Base-by-base conservation (phyloP, 1,284 basidiomycete species). In the Athelia psychrophila region DNA sequence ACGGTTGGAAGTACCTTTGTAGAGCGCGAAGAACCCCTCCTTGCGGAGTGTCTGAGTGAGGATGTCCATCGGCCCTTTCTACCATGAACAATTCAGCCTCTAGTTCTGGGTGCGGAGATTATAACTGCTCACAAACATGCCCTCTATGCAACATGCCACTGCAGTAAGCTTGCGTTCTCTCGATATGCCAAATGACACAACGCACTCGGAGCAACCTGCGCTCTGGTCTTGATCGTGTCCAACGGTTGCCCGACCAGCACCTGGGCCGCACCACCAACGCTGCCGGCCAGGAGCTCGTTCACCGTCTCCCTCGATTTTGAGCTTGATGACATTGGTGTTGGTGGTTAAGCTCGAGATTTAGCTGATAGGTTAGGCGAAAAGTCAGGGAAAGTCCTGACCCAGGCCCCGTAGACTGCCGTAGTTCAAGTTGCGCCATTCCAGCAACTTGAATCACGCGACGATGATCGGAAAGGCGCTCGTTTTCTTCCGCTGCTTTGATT, bases 51-150 rank as follows among this genome's bases (percentile, higher is more conserved):
- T 97, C 67, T 91, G 86, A 9, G 69, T 60, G 9, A 94, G 70
- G 54, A 97, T 93, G 64, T 97, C 94, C 81, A 93, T 86, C 0
- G 95, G 93, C 3, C 94, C 94, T 78, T 88, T 94, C 90, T 94
- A 53, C 8, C n/a, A 42, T 6, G n/a, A 13, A 20, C 23, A 25
- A 46, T 19, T 55, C 49, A 42, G 48, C 33, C 27, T 13, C 8
- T 19, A 5, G 9, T 22, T 3, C n/a, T 20, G 48, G 46, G 48
- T n/a, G 2, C 30, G 2, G 40, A 49, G 25, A 25, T n/a, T n/a
- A n/a, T n/a, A n/a, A n/a, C n/a, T n/a, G 80, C 86, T 75, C 66
- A 90, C 90, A 77, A 91, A 91, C 87, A 88, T 88, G 20, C 79
- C 86, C 71, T 81, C 88, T 92, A 54, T 25, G 40, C 27, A 24